These are phyloP conservation scores for Leptographium wingfieldii DNA, from an alignment of 2,329 filamentous ascomycete genomes.

Conservation along the genomic window DNA sequence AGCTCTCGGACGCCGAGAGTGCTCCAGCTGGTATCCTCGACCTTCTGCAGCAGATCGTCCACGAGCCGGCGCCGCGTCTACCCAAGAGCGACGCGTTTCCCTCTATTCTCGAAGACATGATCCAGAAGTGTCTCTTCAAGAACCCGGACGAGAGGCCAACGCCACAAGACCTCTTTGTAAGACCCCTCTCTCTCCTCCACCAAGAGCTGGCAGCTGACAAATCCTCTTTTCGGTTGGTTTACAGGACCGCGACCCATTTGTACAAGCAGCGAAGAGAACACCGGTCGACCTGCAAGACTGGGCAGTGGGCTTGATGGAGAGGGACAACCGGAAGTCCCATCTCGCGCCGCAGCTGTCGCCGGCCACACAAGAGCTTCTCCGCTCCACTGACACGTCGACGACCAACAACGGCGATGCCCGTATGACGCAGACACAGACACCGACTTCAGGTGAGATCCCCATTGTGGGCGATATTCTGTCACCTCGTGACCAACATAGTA, in stretches of 20 bases:
- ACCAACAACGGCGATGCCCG: constrained; percentile 30
- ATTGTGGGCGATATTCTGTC: constrained; percentile 46
- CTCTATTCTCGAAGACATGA: constrained; percentile 88
- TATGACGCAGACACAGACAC: constrained; percentile 45
- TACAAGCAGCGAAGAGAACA: constrained; percentile 91
- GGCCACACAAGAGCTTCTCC: constrained; percentile 62
- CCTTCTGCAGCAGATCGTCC: constrained; percentile 90
- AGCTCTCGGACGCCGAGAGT: constrained; percentile 58
- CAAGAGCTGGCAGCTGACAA: not conserved
- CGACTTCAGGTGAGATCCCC: constrained; percentile 61
- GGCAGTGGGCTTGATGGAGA: constrained; percentile 88
- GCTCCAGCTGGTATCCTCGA: constrained; percentile 92
- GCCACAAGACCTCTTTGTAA: constrained; percentile 81
- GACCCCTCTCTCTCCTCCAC: constrained; percentile 19
- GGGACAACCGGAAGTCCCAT: constrained; percentile 90
- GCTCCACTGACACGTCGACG: constrained; percentile 48
- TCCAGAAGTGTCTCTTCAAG: constrained; percentile 90
- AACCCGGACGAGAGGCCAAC: constrained; percentile 80
- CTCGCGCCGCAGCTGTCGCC: constrained; percentile 70
- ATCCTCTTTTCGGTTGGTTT: not conserved
- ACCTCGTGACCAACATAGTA: constrained; percentile 34
- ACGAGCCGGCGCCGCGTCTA: constrained; percentile 84
- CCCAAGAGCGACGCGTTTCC: constrained; percentile 98
- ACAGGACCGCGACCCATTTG: constrained; percentile 83
- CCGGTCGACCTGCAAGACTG: constrained; percentile 88